Evolutionary conservation across 345 rosid genomes (phyloP), one percentile per base, ranked within the genome.

Genomic region (Rhodamnia argentea): DNA sequence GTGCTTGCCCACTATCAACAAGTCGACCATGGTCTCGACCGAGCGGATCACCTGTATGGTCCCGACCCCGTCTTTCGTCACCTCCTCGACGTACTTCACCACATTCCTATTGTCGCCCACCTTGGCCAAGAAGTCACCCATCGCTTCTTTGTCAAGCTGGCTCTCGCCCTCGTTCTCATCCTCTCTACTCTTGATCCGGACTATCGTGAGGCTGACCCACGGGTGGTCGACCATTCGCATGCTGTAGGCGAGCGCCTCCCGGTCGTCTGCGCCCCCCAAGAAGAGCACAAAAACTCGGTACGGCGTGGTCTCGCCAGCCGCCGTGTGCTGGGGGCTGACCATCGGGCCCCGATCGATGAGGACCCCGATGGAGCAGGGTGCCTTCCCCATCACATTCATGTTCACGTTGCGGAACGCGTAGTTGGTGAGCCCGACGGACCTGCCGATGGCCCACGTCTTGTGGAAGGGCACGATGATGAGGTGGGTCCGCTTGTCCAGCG

Each of bases 391-490:
- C 59, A 89, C 88, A 22, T 88, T 87, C 22, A 78, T 60, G 85
- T 88, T 89, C 18, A 91, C 88, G 18, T 83, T 86, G 52, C 92
- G 84, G 37, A 85, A 84, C 10, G 86, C 53, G 23, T 52, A 32
- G 52, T 62, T 82, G n/a, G 83, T 84, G 9, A 84, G 87, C 11
- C 83, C 89, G 20, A 83, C 64, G 8, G 87, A 86, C 18, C 58
- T 86, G 16, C 88, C 89, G 5, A 64, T 83, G 13, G 84, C 53
- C 5, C 86, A 87, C 11, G 83, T 82, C 76, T 82, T 87, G 27
- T 88, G 89, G 88, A 92, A 96, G 8, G 98, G 97, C 60, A 95
- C 56, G 70, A 96, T 83, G 82, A 94, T 86, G 76, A 95, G 84
- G 58, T 90, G 86, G 32, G 90, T 90, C 26, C 88, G 84, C 84